Evolutionary conservation across 768 basidiomycete genomes (phyloP).

Genomic region (Floccularia luteovirens): DNA sequence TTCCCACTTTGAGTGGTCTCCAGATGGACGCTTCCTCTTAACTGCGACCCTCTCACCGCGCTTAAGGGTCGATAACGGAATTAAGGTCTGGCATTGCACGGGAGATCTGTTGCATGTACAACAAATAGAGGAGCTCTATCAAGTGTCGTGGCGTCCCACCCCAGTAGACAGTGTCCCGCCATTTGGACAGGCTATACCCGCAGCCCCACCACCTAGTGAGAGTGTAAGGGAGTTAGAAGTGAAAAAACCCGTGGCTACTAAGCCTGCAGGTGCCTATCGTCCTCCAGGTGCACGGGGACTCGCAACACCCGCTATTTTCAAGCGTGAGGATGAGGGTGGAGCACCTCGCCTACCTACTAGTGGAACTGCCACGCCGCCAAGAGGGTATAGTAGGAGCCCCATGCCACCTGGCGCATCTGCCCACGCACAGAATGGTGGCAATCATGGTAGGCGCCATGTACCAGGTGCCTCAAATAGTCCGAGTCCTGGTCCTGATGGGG

Average conservation of each 20-base stretch:
- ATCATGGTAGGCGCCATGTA: conserved; percentile 50
- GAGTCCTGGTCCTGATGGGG: conserved; percentile 33
- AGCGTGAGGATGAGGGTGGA: conserved; percentile 87
- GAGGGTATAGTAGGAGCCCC: conserved; percentile 52
- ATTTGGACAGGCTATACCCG: conserved; percentile 62
- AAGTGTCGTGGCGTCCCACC: conserved; percentile 76
- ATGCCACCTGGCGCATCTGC: conserved; percentile 42
- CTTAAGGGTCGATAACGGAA: conserved; percentile 92
- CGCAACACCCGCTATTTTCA: conserved; percentile 82
- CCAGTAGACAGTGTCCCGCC: conserved; percentile 56
- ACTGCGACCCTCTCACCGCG: conserved; percentile 96
- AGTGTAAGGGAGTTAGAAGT: conserved; percentile 43
- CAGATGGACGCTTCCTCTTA: conserved; percentile 86
- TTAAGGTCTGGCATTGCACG: conserved; percentile 92
- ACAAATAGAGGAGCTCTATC: conserved; percentile 82
- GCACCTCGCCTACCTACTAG: conserved; percentile 36
- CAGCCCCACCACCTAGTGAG: conserved; percentile 57
- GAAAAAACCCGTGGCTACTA: conserved; percentile 49
- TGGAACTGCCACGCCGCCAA: conserved; percentile 56
- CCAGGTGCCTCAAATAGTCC: conserved; percentile 63
- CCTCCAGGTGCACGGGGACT: conserved; percentile 91
- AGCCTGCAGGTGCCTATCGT: conserved; percentile 83
- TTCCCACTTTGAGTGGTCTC: conserved; percentile 92
- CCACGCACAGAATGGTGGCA: conserved; percentile 28
- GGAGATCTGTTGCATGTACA: conserved; percentile 86